A percentile compares a stretch with the other conserved stretches of the same genome.
Conservation (phyloP, 257 asterid genomes). For the Craterostigma plantagineum region DNA sequence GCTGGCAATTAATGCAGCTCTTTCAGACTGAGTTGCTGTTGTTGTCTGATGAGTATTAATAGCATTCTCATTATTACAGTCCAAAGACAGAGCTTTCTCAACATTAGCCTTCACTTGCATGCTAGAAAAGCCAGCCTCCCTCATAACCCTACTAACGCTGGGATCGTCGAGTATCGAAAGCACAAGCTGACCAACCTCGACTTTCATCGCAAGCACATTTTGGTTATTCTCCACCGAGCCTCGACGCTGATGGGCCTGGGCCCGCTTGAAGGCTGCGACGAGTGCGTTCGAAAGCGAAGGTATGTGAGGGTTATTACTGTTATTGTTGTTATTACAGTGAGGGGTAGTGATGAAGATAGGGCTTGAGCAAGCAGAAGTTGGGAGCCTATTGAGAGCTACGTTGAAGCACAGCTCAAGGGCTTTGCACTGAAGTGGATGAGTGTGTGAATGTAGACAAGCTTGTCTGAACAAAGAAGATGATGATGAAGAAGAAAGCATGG, state of each 20-base stretch:
- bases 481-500: slow-evolving; percentile 60
- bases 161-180: slow-evolving; percentile 86
- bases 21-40: too few relatives aligned
- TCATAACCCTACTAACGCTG: slow-evolving; percentile 91
- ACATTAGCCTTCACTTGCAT: slow-evolving; percentile 67
- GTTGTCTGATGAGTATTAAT: slow-evolving; percentile 3
- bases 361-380: slow-evolving; percentile 44
- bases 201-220: slow-evolving; percentile 43
- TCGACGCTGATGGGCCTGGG: slow-evolving; percentile 91
- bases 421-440: slow-evolving; percentile 92
- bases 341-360: slow-evolving; percentile 35
- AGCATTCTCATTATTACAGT: slow-evolving; percentile 7
- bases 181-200: slow-evolving; percentile 66
- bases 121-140: slow-evolving; percentile 91
- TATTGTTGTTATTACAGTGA: too few relatives aligned
- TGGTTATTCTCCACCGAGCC: slow-evolving; percentile 56
- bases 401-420: slow-evolving; percentile 96
- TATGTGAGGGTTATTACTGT: slow-evolving; percentile 12
- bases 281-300: slow-evolving; percentile 89
- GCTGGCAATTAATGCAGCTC: slow-evolving; percentile 17
- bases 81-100: slow-evolving; percentile 32
- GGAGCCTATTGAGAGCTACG: slow-evolving; percentile 81
- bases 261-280: slow-evolving; percentile 89
- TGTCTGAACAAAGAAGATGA: slow-evolving; percentile 42
- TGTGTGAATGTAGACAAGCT: slow-evolving; percentile 73